Evolutionary conservation across 2,329 filamentous ascomycete species (phyloP).

Genomic region (Lachnellula subtilissima): DNA sequence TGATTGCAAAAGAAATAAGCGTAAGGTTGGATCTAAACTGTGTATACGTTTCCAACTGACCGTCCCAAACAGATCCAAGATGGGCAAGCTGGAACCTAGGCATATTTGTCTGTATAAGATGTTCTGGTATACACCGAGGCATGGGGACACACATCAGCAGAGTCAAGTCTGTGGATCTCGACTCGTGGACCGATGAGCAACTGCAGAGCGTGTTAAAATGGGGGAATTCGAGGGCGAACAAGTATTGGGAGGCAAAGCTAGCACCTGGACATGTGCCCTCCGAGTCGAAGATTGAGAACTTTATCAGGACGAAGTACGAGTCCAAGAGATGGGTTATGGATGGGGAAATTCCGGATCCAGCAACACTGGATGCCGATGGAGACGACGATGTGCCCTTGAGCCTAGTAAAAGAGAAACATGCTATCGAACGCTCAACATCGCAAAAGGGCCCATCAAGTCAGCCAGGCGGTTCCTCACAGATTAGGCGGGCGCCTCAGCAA

Average conservation of each 20-base stretch:
- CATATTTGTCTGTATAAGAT: slow-evolving; percentile 96
- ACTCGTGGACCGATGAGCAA: slow-evolving; percentile 98
- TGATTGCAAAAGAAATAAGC: slow-evolving; percentile 98
- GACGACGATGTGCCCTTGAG: slow-evolving; percentile 74
- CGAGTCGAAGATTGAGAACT: slow-evolving; percentile 98
- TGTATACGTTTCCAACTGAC: background rate
- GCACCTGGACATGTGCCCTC: slow-evolving; percentile 87
- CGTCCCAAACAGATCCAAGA: slow-evolving; percentile 72
- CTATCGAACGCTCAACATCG: slow-evolving; percentile 47
- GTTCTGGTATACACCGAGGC: slow-evolving; percentile 95
- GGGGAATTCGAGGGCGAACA: slow-evolving; percentile 95
- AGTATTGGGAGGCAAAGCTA: slow-evolving; percentile 97
- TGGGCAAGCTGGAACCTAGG: slow-evolving; percentile 99
- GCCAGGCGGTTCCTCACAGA: slow-evolving; percentile 16
- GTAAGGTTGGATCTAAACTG: slow-evolving; percentile 45
- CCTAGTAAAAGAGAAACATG: slow-evolving; percentile 62
- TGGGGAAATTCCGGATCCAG: slow-evolving; percentile 87
- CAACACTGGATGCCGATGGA: slow-evolving; percentile 73
- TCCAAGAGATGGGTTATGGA: slow-evolving; percentile 99
- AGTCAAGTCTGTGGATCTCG: slow-evolving; percentile 96
- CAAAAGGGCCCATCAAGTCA: slow-evolving; percentile 28
- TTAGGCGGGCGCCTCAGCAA: slow-evolving; percentile 48
- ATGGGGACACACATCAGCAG: slow-evolving; percentile 99
- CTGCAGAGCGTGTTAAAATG: slow-evolving; percentile 88
- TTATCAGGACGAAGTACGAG: slow-evolving; percentile 98